Conservation (phyloP, 306 rosid species). For the Casuarina cunninghamiana region DNA sequence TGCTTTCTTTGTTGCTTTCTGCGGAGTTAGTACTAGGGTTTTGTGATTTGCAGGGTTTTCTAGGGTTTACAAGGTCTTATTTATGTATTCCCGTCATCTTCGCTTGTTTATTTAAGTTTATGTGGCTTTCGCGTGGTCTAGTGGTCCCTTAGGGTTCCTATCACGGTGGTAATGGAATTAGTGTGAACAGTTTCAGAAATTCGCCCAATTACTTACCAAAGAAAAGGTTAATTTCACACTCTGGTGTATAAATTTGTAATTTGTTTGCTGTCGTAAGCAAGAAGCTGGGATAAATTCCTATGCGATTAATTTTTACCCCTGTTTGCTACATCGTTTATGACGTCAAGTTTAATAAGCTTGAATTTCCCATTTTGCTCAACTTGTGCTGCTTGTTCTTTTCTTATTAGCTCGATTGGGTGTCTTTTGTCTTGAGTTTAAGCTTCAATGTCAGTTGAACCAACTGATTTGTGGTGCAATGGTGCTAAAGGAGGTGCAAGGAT, state of each 20-base stretch:
- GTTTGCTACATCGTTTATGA: background rate
- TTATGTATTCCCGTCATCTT: background rate
- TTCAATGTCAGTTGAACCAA: background rate
- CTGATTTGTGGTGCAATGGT: background rate
- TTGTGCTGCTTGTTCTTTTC: background rate
- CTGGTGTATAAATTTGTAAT: background rate
- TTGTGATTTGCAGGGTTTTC: slow-evolving; percentile 5
- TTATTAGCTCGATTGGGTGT: background rate
- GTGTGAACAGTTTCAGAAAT: background rate
- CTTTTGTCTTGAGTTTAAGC: background rate
- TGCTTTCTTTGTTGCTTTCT: background rate
- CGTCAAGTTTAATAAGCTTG: background rate
- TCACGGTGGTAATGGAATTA: background rate
- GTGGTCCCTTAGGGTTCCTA: background rate
- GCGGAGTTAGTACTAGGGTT: slow-evolving; percentile 34
- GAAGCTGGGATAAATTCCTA: background rate
- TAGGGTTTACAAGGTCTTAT: slow-evolving; percentile 30
- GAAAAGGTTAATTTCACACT: background rate
- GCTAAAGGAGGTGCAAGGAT: background rate
- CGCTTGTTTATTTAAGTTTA: slow-evolving; percentile 3
- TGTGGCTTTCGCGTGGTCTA: background rate
- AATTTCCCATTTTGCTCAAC: background rate
- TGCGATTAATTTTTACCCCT: background rate
- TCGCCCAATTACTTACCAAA: background rate
- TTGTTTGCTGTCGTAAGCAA: background rate